These are phyloP conservation scores for Penicillium alfredii DNA, from an alignment of 495 filamentous ascomycete genomes.

Conservation along the genomic window DNA sequence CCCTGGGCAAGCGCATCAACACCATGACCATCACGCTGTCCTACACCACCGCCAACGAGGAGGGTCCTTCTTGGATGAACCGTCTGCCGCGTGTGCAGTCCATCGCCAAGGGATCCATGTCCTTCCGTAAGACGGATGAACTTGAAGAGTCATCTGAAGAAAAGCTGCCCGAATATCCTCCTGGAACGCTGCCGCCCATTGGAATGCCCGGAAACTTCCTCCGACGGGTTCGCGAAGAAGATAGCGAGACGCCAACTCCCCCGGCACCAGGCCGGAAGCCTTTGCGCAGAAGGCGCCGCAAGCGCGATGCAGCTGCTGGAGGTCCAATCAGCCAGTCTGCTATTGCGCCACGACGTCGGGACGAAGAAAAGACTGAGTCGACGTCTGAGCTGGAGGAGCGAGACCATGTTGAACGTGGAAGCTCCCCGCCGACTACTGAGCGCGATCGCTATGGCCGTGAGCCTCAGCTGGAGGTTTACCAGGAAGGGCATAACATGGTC, in stretches of 20 bases:
- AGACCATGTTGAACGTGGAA: slow-evolving; percentile 28
- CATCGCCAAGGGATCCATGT: slow-evolving; percentile 74
- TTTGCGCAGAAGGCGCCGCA: slow-evolving; percentile 49
- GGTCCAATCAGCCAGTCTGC: slow-evolving; percentile 89
- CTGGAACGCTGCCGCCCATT: slow-evolving; percentile 73
- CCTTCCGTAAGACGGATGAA: slow-evolving; percentile 58
- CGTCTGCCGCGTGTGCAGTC: slow-evolving; percentile 84
- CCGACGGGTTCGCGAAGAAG: slow-evolving; percentile 73
- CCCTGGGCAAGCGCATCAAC: slow-evolving; percentile 96
- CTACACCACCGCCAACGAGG: slow-evolving; percentile 83
- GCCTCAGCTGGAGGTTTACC: slow-evolving; percentile 57
- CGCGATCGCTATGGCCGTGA: slow-evolving; percentile 32
- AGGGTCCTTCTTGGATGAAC: slow-evolving; percentile 91
- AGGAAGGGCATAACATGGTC: slow-evolving; percentile 78
- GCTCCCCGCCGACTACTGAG: slow-evolving; percentile 27
- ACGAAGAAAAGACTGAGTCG: slow-evolving; percentile 27
- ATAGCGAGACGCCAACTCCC: slow-evolving; percentile 48
- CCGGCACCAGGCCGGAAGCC: slow-evolving; percentile 57
- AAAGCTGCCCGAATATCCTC: slow-evolving; percentile 61
- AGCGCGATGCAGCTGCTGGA: slow-evolving; percentile 69
- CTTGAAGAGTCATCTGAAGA: slow-evolving; percentile 51
- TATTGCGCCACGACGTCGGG: slow-evolving; percentile 58
- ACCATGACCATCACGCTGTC: slow-evolving; percentile 93
- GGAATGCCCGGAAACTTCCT: slow-evolving; percentile 75
- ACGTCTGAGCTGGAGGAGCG: slow-evolving; percentile 37